Conservation (phyloP, 2,329 filamentous ascomycete genomes). For the Diplodia seriata region DNA sequence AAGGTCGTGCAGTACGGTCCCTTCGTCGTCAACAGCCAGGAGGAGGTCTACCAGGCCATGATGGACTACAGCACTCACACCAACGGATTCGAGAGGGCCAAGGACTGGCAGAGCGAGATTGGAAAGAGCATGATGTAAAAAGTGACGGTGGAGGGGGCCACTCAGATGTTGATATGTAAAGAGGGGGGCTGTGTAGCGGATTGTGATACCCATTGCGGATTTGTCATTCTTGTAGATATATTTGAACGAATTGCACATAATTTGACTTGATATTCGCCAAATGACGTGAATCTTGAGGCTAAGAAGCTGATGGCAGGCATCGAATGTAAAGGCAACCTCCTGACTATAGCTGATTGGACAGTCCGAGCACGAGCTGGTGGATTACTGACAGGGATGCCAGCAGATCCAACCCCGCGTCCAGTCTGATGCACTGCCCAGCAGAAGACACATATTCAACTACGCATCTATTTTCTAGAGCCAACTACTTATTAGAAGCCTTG, state of each 20-base stretch:
- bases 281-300: no score
- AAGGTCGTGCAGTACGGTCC: conserved; percentile 51
- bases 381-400: no score
- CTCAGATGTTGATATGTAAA: neutral
- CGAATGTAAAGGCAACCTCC: no score
- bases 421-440: no score
- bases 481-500: no score
- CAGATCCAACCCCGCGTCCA: no score
- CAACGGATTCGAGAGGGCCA: conserved; percentile 45
- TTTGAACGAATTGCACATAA: neutral
- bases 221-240: neutral
- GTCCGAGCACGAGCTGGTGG: no score
- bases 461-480: no score
- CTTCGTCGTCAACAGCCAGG: conserved; percentile 69
- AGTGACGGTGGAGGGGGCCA: neutral
- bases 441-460: no score
- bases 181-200: neutral
- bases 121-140: conserved; percentile 70
- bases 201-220: conserved; percentile 8
- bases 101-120: conserved; percentile 82
- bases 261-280: neutral
- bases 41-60: conserved; percentile 86
- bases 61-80: conserved; percentile 43
- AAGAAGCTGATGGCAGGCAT: no score
- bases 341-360: no score